Percentiles rank a stretch among this genome's conserved stretches.
These are phyloP conservation scores for Huntiella abstrusa DNA, from an alignment of 2,329 filamentous ascomycete species.

Conservation along the genomic window DNA sequence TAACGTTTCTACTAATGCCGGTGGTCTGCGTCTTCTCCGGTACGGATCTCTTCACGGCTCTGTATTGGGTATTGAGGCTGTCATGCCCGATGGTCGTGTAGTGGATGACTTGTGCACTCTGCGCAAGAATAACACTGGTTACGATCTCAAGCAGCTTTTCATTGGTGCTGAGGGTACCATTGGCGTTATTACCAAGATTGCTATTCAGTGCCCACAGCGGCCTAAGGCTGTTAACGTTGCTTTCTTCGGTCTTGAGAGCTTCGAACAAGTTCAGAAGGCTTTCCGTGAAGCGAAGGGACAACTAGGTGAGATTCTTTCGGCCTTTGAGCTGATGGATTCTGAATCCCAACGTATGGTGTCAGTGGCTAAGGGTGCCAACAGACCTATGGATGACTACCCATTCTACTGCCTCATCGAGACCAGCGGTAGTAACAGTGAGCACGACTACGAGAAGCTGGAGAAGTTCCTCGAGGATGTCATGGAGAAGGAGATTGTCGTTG, in stretches of 20 bases:
- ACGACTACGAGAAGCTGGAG: conserved; percentile 83
- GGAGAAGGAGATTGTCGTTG: conserved; percentile 65
- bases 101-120: conserved; percentile 74
- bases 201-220: conserved; percentile 73
- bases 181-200: conserved; percentile 79
- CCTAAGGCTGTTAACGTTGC: conserved; percentile 85
- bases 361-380: conserved; percentile 53
- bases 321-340: conserved; percentile 93
- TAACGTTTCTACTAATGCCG: conserved; percentile 90
- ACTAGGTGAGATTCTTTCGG: conserved; percentile 85
- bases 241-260: conserved; percentile 80
- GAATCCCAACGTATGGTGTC: conserved; percentile 62
- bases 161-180: conserved; percentile 92
- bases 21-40: conserved; percentile 69
- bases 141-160: conserved; percentile 92
- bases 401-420: conserved; percentile 98
- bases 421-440: conserved; percentile 81
- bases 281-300: conserved; percentile 80
- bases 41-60: conserved; percentile 92
- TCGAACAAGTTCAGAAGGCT: conserved; percentile 68
- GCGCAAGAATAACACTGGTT: conserved; percentile 97
- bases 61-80: conserved; percentile 80
- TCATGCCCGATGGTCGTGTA: conserved; percentile 81
- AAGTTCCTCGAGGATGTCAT: conserved; percentile 83
- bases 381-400: conserved; percentile 69